Evolutionary conservation across 495 filamentous ascomycete species (phyloP).

Genomic region (Podospora bellae-mahoneyi): DNA sequence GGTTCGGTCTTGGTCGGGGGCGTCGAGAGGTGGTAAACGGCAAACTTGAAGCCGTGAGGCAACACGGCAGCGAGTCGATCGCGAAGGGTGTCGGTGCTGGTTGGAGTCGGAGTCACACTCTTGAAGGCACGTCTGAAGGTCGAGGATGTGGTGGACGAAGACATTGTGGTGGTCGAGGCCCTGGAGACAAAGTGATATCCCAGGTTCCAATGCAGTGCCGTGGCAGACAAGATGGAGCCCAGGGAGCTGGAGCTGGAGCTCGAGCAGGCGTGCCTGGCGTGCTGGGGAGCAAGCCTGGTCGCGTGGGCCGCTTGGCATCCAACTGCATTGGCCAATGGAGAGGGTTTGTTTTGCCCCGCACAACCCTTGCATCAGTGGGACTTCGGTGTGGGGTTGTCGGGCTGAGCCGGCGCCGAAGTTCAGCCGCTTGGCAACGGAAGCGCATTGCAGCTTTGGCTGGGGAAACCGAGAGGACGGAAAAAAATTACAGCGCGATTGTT

Average conservation of each 20-base stretch:
- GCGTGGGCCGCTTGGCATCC: background rate
- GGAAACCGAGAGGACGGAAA: background rate
- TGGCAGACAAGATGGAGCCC: background rate
- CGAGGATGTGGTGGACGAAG: constrained; percentile 19
- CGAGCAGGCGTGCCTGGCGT: background rate
- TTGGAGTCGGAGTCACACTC: constrained; percentile 15
- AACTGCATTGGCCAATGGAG: background rate
- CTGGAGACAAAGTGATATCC: background rate
- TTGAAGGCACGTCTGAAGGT: constrained; percentile 6
- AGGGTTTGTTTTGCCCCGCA: background rate
- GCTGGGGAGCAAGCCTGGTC: background rate
- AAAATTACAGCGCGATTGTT: constrained; percentile 6
- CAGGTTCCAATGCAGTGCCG: background rate
- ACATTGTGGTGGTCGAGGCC: constrained; percentile 11
- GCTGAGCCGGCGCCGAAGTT: constrained; percentile 4
- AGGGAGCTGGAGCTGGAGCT: background rate
- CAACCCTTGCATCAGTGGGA: background rate
- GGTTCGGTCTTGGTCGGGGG: constrained; percentile 67
- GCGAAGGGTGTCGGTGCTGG: constrained; percentile 29
- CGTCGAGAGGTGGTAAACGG: constrained; percentile 83
- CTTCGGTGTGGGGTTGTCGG: background rate
- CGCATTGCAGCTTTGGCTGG: background rate
- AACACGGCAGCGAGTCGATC: constrained; percentile 63
- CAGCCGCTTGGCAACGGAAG: background rate
- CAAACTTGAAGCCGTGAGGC: constrained; percentile 65